Evolutionary conservation across 2,329 filamentous ascomycete species (phyloP).

Genomic region (Pseudopyrenochaeta lycopersici): DNA sequence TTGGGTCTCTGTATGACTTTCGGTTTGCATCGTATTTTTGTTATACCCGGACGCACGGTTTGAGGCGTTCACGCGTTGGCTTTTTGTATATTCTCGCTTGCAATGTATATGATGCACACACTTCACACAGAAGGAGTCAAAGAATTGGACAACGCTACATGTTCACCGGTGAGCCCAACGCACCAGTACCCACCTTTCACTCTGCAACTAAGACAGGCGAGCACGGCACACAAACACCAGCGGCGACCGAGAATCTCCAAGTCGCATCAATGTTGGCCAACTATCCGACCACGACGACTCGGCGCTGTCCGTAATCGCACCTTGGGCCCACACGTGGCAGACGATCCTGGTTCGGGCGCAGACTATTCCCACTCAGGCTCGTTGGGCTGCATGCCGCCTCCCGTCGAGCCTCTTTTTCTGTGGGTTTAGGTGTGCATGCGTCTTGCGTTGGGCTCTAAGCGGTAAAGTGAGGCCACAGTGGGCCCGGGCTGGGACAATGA

Average conservation of each 20-base stretch:
- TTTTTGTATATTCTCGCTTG: neutral
- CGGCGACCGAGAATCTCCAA: neutral
- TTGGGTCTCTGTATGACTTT: neutral
- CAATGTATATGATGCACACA: neutral
- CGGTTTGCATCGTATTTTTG: neutral
- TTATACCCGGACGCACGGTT: neutral
- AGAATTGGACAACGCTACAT: conserved; percentile 2
- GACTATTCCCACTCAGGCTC: conserved; percentile 9
- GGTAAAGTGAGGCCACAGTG: conserved; percentile 17
- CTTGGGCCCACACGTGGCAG: conserved; percentile 27
- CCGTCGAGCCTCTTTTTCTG: conserved; percentile 22
- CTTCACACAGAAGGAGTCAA: neutral
- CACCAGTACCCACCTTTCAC: neutral
- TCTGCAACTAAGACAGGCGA: conserved; percentile 20
- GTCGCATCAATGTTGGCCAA: conserved; percentile 4
- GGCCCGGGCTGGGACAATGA: conserved; percentile 10
- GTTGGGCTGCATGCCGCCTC: conserved; percentile 30
- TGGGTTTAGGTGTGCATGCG: conserved; percentile 13
- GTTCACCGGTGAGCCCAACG: conserved; percentile 16
- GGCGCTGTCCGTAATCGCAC: conserved; percentile 2
- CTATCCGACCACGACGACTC: conserved; percentile 4
- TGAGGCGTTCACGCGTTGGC: neutral
- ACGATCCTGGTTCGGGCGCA: conserved; percentile 4
- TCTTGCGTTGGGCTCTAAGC: conserved; percentile 21
- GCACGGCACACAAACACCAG: conserved; percentile 6